Base-by-base conservation (phyloP, 2,329 filamentous ascomycete species). In the Pseudogymnoascus sp. region DNA sequence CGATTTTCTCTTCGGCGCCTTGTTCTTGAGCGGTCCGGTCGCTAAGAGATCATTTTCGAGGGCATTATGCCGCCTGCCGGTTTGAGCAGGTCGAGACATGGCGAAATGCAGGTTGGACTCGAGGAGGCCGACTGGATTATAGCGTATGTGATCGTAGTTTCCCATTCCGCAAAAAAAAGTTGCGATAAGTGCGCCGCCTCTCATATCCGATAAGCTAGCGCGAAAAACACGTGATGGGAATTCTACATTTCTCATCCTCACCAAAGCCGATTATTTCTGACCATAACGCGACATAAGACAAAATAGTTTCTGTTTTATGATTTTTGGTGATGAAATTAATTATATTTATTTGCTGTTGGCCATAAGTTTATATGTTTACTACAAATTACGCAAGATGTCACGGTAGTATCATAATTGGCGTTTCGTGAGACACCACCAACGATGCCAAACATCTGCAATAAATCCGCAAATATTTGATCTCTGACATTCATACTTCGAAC, bases 21-120 rank as follows among this genome's bases (percentile, higher is more conserved):
- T 87, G 73, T 86, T 86, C 77, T 92, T 85, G 70, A 93, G 74
- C 67, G 87, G 79, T 64, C 87, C 81, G 63, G 87, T 82, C 67
- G 90, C 80, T 68, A 87, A 76, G 72, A 97, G 81, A 70, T 97
- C 94, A 72, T 96, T 89, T 69, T 93, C 88, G 64, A 99, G 87
- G 40, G 93, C 92, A 69, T 95, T 95, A 77, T 97, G 93, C 67
- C 90, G 86, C 71, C 87, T 35, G 31, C 35, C 55, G 55, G 55
- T 37, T 37, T 59, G 31, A 15, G 25, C 55, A 35, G 55, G 9
- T 21, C 31, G 29, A 35, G 55, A 35, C 31, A 35, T 59, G 31
- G 55, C 13, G 55, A 59, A 35, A 59, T 59, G 35, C 35, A 35
- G 55, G 31, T 21, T 59, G 55, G 55, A 3, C 35, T 35, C 35